Percentiles rank a stretch among this genome's conserved stretches.
Evolutionary conservation across 1,284 basidiomycete species (phyloP).

Genomic region (Mrakiaceae sp.): DNA sequence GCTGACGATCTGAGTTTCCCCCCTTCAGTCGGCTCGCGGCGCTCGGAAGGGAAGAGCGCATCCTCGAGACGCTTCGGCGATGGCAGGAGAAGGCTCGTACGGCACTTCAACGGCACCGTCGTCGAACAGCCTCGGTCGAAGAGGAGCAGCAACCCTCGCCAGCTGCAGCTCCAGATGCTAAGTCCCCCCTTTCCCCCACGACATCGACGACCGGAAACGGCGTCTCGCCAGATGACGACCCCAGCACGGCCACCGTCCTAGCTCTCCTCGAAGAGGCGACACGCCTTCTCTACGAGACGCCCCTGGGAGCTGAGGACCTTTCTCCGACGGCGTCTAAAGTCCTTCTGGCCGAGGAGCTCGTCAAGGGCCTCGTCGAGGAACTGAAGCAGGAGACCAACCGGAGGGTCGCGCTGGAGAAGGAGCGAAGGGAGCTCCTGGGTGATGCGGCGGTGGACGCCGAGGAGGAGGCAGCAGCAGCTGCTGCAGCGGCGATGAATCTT

Average conservation of each 20-base stretch:
- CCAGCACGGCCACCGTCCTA: background rate
- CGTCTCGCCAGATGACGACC: background rate
- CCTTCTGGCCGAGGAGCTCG: slow-evolving; percentile 48
- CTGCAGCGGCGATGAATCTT: too few relatives aligned
- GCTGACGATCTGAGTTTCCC: background rate
- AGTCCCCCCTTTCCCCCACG: background rate
- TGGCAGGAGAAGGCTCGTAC: slow-evolving; percentile 10
- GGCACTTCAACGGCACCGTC: background rate
- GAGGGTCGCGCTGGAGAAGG: slow-evolving; percentile 45
- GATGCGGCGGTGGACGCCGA: slow-evolving; percentile 15
- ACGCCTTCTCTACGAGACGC: background rate
- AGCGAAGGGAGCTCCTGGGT: slow-evolving; percentile 33
- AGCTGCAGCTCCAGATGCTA: background rate
- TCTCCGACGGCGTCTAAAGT: slow-evolving; percentile 43
- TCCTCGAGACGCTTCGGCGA: slow-evolving; percentile 9
- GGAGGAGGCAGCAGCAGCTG: background rate
- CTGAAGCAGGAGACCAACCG: slow-evolving; percentile 52
- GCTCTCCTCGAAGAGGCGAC: slow-evolving; percentile 12
- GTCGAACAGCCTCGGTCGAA: background rate
- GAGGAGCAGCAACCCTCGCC: background rate
- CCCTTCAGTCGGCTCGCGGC: slow-evolving; percentile 9
- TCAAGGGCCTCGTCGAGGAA: slow-evolving; percentile 51
- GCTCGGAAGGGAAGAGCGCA: slow-evolving; percentile 12
- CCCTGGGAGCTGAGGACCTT: slow-evolving; percentile 7
- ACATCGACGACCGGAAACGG: background rate